Percentiles rank a stretch among this genome's conserved stretches.
Evolutionary conservation across 306 rosid species (phyloP).

Genomic region (Neltuma alba): DNA sequence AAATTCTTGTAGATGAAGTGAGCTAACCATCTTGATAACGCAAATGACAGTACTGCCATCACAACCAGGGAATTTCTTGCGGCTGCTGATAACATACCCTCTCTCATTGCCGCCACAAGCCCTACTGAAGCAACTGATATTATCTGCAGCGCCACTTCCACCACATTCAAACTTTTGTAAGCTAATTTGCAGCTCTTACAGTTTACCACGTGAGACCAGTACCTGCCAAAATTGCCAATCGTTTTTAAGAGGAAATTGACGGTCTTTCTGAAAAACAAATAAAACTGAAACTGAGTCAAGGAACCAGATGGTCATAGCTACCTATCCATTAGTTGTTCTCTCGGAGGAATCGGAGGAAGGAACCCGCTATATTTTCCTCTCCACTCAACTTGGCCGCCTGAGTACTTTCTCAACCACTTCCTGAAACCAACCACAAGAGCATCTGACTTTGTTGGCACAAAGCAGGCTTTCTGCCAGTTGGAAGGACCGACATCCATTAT

Average conservation of each 20-base stretch:
- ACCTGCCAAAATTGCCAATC: conserved; percentile 48
- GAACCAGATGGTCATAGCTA: conserved; percentile 33
- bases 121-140: conserved; percentile 66
- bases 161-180: conserved; percentile 65
- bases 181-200: conserved; percentile 85
- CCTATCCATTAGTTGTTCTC: conserved; percentile 89
- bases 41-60: conserved; percentile 64
- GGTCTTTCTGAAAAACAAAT: not conserved
- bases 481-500: conserved; percentile 56
- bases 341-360: conserved; percentile 83
- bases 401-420: conserved; percentile 83
- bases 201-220: conserved; percentile 82
- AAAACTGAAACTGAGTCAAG: conserved; percentile 20
- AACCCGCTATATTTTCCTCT: conserved; percentile 70
- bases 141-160: conserved; percentile 66
- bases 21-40: conserved; percentile 74
- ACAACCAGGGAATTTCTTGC: conserved; percentile 57
- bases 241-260: not conserved
- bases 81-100: conserved; percentile 42
- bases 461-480: conserved; percentile 88
- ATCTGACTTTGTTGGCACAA: conserved; percentile 88
- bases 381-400: conserved; percentile 88
- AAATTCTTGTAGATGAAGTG: conserved; percentile 76
- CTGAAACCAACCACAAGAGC: conserved; percentile 79
- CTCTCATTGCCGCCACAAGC: conserved; percentile 66